Percentiles rank a stretch among this genome's conserved stretches.
Evolutionary conservation across 805 yeast genomes (phyloP).

Genomic region (Saccharomycopsis fibuligera): DNA sequence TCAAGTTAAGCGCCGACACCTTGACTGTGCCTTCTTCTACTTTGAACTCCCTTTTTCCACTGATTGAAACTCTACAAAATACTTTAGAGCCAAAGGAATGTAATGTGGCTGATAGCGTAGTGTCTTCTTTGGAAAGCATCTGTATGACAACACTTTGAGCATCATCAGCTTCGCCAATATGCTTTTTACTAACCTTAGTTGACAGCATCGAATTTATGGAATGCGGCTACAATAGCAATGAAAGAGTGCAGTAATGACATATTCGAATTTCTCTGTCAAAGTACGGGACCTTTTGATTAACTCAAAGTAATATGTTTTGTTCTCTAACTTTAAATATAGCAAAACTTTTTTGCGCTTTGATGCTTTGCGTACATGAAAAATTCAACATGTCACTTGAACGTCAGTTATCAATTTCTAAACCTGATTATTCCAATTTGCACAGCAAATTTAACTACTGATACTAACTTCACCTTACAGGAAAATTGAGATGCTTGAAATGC

Average conservation of each 20-base stretch:
- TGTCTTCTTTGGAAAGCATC: no score
- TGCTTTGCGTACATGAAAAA: background rate
- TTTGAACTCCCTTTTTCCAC: no score
- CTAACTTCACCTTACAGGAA: background rate
- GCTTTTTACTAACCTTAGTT: background rate
- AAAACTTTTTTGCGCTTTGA: background rate
- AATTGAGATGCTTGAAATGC: background rate
- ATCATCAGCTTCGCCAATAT: no score
- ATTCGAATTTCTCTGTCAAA: background rate
- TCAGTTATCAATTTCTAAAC: background rate
- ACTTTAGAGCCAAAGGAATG: no score
- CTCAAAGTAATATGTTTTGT: no score
- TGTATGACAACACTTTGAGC: no score
- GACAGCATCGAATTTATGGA: background rate
- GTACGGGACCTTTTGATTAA: no score
- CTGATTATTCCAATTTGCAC: background rate
- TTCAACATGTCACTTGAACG: background rate
- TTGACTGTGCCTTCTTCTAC: no score
- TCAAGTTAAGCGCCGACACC: no score
- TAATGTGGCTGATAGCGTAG: no score
- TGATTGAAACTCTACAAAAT: no score
- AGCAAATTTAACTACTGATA: background rate
- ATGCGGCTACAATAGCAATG: background rate
- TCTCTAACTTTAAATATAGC: no score
- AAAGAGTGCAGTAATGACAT: background rate